Evolutionary conservation across 1,284 basidiomycete species (phyloP).

Genomic region (Ganoderma meredithae): DNA sequence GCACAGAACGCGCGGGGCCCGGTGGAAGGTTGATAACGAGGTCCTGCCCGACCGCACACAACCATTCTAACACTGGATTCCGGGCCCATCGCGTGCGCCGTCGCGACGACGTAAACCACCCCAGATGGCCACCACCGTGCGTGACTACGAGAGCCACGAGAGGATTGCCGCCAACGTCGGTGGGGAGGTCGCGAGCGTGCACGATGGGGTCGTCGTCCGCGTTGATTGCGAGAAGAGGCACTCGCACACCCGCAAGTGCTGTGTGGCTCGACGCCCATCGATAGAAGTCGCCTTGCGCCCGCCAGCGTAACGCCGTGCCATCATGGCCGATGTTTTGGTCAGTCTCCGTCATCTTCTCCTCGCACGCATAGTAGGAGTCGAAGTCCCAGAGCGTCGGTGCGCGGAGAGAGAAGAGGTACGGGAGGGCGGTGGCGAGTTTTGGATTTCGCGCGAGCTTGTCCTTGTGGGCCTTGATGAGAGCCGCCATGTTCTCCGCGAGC

Average conservation of each 20-base stretch:
- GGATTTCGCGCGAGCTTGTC: constrained; percentile 15
- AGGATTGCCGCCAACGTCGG: constrained; percentile 61
- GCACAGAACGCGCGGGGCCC: background rate
- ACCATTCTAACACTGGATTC: constrained; percentile 1
- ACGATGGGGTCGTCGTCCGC: constrained; percentile 92
- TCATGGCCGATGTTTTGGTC: background rate
- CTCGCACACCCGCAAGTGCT: constrained; percentile 59
- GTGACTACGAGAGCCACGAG: constrained; percentile 44
- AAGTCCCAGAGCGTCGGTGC: constrained; percentile 66
- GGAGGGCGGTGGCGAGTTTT: constrained; percentile 44
- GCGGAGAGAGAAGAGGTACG: constrained; percentile 54
- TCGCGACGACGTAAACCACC: background rate
- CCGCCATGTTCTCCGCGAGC: constrained; percentile 19
- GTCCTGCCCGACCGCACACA: background rate
- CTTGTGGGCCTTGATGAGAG: constrained; percentile 17
- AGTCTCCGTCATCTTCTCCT: constrained; percentile 80
- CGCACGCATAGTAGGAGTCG: constrained; percentile 71
- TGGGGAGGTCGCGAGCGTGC: constrained; percentile 56
- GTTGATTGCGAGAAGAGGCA: constrained; percentile 85
- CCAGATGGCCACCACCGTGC: background rate
- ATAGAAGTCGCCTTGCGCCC: constrained; percentile 36
- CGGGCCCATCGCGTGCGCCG: background rate
- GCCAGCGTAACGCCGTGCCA: background rate
- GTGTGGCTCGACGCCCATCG: constrained; percentile 3
- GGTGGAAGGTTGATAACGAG: background rate